Evolutionary conservation across 208 protist species (phyloP).

Genomic region (Leishmania martiniquensis): DNA sequence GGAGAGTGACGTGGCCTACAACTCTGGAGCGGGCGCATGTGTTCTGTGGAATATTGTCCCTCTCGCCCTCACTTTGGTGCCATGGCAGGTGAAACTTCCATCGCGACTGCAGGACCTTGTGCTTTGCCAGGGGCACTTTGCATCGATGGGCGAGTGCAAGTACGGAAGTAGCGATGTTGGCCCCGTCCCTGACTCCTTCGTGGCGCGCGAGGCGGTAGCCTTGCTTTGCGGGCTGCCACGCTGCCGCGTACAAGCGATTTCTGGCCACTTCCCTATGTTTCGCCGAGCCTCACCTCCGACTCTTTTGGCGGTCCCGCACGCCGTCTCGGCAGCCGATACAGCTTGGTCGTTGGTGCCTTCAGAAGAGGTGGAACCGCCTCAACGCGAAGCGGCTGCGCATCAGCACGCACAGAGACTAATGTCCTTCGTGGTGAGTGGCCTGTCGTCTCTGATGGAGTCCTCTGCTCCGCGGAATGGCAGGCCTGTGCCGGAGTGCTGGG

Average conservation of each 20-base stretch:
- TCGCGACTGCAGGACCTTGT: slow-evolving; percentile 7
- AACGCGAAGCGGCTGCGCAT: slow-evolving; percentile 1
- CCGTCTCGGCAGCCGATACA: not conserved
- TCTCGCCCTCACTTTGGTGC: slow-evolving; percentile 1
- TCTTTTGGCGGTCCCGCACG: not conserved
- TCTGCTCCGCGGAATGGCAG: not conserved
- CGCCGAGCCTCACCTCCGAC: not conserved
- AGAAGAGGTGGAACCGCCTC: slow-evolving; percentile 2
- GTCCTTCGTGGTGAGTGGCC: not conserved
- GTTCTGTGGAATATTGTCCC: slow-evolving; percentile 10
- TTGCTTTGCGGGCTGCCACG: slow-evolving; percentile 39
- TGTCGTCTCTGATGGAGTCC: slow-evolving; percentile 6
- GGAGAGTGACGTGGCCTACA: not conserved
- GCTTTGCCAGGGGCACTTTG: slow-evolving; percentile 7
- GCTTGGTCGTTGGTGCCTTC: slow-evolving; percentile 3
- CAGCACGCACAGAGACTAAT: slow-evolving; percentile 3
- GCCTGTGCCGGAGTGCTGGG: slow-evolving; percentile 5
- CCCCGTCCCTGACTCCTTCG: slow-evolving; percentile 17
- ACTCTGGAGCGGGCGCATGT: not conserved
- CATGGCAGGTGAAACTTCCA: not conserved
- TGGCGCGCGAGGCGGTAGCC: slow-evolving; percentile 24
- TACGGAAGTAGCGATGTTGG: slow-evolving; percentile 7
- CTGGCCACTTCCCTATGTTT: slow-evolving; percentile 26
- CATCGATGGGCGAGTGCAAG: not conserved
- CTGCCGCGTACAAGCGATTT: slow-evolving; percentile 23